Evolutionary conservation across 106 monocot species (phyloP).

Genomic region (Dendrobium officinale): DNA sequence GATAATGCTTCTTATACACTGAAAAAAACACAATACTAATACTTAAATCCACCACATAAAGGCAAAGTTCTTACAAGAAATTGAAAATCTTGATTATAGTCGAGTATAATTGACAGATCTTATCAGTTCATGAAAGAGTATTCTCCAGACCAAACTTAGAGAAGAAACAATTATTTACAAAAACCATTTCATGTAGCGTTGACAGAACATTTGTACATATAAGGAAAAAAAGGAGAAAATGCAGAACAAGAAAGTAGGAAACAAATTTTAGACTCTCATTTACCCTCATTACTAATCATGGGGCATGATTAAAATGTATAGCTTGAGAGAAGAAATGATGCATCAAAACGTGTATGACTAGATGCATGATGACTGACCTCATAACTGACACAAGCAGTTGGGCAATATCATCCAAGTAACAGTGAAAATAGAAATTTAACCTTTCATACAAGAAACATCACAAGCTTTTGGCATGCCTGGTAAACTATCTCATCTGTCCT

Average conservation of each 20-base stretch:
- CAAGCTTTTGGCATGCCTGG: too few species aligned
- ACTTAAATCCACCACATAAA: background rate
- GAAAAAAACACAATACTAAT: slow-evolving; percentile 9
- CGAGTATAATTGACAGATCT: background rate
- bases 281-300: too few species aligned
- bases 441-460: too few species aligned
- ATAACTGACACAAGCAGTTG: too few species aligned
- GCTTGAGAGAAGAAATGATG: too few species aligned
- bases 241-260: background rate
- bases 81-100: background rate
- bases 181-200: background rate
- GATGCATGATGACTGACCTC: too few species aligned
- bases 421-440: too few species aligned
- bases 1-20: slow-evolving; percentile 99
- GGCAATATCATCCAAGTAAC: too few species aligned
- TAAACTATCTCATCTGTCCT: too few species aligned
- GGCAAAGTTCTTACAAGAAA: background rate
- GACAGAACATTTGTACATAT: background rate
- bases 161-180: background rate
- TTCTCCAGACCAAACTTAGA: background rate
- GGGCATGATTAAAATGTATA: too few species aligned
- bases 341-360: too few species aligned
- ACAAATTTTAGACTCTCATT: background rate
- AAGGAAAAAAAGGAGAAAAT: background rate
- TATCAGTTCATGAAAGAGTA: background rate